Evolutionary conservation across 2,329 filamentous ascomycete species (phyloP), one percentile per base, ranked within the genome.

Genomic region (Beauveria rudraprayagi): DNA sequence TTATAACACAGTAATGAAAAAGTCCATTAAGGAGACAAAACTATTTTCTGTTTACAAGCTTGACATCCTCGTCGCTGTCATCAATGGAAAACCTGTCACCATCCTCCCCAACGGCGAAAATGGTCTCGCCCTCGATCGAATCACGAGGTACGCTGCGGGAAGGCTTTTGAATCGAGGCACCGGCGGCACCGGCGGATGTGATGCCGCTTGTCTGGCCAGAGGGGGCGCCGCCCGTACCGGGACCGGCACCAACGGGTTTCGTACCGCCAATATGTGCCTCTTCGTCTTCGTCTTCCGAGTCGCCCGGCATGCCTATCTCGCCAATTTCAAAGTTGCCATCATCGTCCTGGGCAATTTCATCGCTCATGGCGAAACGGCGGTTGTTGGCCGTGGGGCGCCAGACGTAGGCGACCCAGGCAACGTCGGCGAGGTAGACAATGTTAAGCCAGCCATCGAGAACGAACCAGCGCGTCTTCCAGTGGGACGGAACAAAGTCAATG

Each of bases 381-480:
- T 99, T 99, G 76, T 99, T 97, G 57, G 90, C 92, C 24, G 93
- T 97, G 7, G 94, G 94, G 53, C 94, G 83, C 94, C 94, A 99
- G 58, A 99, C 82, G 73, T 97, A 99, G 24, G 94, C 92, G 66
- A 99, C 84, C 75, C 93, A 97, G 60, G 86, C 87, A 28, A 99
- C 91, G 70, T 99, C 93, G 63, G 90, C 90, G 65, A 99, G 85
- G 76, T 97, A 99, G 17, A 99, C 93, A 60, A 99, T 76, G 73
- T 97, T 97, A 56, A 97, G 80, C 94, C 94, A 99, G 60, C 94
- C 94, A 70, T 99, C 94, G 22, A 99, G 83, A 51, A 99, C 85
- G 70, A 99, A 99, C 94, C 94, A 99, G 63, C 94, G 81, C 5
- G 90, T 92, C 77, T 97, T 93, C 94, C 94, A 99, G 75, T 99